phyloP scores from a whole-genome alignment of 768 basidiomycete species.

The Pilatotrama ljubarskyi region DNA sequence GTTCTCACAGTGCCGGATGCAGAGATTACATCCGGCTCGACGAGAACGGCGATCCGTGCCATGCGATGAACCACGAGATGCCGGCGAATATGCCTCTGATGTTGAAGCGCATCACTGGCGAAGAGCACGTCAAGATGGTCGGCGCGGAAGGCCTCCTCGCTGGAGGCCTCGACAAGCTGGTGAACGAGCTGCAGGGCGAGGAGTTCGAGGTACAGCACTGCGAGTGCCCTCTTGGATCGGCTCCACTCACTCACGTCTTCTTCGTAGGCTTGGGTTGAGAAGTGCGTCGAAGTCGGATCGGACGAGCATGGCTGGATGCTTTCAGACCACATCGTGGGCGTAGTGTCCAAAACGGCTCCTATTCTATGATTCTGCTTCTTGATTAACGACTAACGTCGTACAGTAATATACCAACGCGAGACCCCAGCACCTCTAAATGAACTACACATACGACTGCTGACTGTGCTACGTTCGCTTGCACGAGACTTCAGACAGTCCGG shows the following conservation, averaged over 20 bases:
- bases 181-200: conserved; percentile 19
- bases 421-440: neutral
- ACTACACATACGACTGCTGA: neutral
- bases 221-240: no score
- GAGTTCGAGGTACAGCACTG: conserved; percentile 15
- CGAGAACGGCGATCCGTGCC: neutral
- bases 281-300: conserved; percentile 15
- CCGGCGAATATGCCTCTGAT: conserved; percentile 16
- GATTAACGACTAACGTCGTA: neutral
- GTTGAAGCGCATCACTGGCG: conserved; percentile 8
- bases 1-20: neutral
- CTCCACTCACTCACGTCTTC: neutral
- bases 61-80: conserved; percentile 18
- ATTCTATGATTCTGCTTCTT: neutral
- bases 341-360: conserved; percentile 2
- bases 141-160: conserved; percentile 22
- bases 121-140: conserved; percentile 11
- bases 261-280: conserved; percentile 18
- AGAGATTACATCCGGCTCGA: conserved; percentile 7
- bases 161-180: conserved; percentile 16
- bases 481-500: neutral
- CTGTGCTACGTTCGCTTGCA: neutral
- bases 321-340: conserved; percentile 19
- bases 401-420: neutral
- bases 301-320: conserved; percentile 16